Conservation (phyloP, 2,329 filamentous ascomycete species). For the Alternaria gansuensis region DNA sequence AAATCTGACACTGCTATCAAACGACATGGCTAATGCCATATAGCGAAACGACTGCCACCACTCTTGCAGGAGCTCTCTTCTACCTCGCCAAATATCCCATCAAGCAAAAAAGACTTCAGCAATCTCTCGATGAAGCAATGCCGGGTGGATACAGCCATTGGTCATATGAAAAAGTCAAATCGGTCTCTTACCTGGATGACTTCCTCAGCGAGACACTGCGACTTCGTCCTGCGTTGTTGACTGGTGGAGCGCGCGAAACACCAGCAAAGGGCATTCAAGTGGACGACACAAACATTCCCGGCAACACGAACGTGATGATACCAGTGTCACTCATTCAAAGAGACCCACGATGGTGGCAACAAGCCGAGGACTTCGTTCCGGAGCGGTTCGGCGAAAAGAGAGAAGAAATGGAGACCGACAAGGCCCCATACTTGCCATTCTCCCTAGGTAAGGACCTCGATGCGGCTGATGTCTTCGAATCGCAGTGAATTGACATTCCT, state of each 20-base stretch:
- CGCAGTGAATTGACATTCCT: slow-evolving; percentile 2
- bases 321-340: slow-evolving; percentile 22
- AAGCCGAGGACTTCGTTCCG: slow-evolving; percentile 27
- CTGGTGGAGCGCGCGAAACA: slow-evolving; percentile 52
- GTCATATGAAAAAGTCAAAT: slow-evolving; percentile 43
- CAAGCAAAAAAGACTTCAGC: slow-evolving; percentile 44
- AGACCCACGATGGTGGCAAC: slow-evolving; percentile 27
- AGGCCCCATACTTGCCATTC: slow-evolving; percentile 30
- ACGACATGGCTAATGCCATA: neutral
- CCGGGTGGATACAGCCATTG: slow-evolving; percentile 35
- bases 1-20: neutral
- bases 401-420: slow-evolving; percentile 30
- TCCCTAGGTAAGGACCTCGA: slow-evolving; percentile 18
- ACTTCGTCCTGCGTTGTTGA: slow-evolving; percentile 52
- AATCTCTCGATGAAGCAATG: slow-evolving; percentile 42
- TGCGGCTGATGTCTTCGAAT: neutral
- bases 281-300: slow-evolving; percentile 24
- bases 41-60: slow-evolving; percentile 51
- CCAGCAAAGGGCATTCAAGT: slow-evolving; percentile 49
- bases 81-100: slow-evolving; percentile 47
- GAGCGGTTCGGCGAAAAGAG: slow-evolving; percentile 30
- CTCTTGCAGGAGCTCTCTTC: slow-evolving; percentile 44
- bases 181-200: slow-evolving; percentile 45
- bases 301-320: slow-evolving; percentile 24
- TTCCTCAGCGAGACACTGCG: slow-evolving; percentile 50